Conservation (phyloP, 345 rosid species). For the Sonneratia alba region DNA sequence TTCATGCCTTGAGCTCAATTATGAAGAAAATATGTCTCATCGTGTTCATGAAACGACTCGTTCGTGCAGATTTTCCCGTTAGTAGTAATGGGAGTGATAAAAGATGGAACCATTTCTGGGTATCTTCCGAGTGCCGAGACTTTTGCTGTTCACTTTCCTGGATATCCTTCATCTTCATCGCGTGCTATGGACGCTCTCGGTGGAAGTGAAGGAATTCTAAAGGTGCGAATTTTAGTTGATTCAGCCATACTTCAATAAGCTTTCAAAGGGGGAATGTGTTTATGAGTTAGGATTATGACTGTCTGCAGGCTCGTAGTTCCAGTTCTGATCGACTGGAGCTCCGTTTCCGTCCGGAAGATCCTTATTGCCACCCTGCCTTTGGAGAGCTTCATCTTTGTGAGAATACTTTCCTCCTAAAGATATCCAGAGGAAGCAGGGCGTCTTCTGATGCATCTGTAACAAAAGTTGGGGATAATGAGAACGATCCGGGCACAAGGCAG, state of each 20-base stretch:
- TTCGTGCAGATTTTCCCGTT: not conserved
- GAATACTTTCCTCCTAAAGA: conserved; percentile 44
- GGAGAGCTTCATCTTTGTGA: conserved; percentile 50
- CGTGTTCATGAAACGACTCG: not conserved
- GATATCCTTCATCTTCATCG: conserved; percentile 64
- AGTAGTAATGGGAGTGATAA: conserved; percentile 49
- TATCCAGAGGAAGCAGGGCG: conserved; percentile 31
- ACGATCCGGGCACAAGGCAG: conserved; percentile 6
- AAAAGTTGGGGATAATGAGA: conserved; percentile 8
- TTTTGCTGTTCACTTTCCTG: conserved; percentile 75
- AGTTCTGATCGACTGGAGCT: conserved; percentile 57
- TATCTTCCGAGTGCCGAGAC: conserved; percentile 41
- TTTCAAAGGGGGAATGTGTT: not conserved
- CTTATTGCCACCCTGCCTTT: conserved; percentile 66
- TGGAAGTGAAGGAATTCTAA: conserved; percentile 56
- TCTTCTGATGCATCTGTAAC: conserved; percentile 12
- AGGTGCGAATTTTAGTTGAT: conserved; percentile 20
- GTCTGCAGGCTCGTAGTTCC: conserved; percentile 51
- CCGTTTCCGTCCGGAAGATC: conserved; percentile 85
- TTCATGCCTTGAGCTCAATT: no score
- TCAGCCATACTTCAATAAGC: not conserved
- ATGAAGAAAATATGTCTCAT: no score
- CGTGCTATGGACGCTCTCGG: conserved; percentile 79
- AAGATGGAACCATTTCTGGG: conserved; percentile 61
- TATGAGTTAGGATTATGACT: not conserved